Percentiles rank a stretch among this genome's conserved stretches.
Evolutionary conservation across 768 basidiomycete species (phyloP).

Genomic region (Trametopsis cervina): DNA sequence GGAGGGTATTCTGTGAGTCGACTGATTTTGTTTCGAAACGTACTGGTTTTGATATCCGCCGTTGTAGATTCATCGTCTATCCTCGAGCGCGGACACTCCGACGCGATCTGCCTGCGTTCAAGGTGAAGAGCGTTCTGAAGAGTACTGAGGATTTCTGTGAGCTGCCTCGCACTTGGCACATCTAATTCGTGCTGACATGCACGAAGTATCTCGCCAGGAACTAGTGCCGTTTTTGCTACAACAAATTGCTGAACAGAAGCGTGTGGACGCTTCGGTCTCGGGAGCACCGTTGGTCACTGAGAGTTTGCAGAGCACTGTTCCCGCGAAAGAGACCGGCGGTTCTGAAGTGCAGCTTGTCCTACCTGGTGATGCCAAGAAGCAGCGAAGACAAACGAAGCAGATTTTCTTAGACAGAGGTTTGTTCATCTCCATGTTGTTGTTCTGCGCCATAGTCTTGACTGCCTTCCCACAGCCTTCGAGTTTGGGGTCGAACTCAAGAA

Average conservation of each 20-base stretch:
- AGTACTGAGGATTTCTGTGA: constrained; percentile 70
- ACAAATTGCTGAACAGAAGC: constrained; percentile 75
- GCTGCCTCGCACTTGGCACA: constrained; percentile 20
- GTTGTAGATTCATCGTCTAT: constrained; percentile 48
- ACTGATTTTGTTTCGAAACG: not conserved
- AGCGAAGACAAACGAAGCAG: constrained; percentile 64
- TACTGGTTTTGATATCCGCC: not conserved
- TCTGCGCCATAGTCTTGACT: not conserved
- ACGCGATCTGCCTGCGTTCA: constrained; percentile 64
- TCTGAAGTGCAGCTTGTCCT: constrained; percentile 56
- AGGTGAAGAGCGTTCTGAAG: constrained; percentile 76
- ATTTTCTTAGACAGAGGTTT: constrained; percentile 63
- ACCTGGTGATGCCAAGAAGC: constrained; percentile 66
- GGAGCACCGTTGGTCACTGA: constrained; percentile 45
- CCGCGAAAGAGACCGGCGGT: constrained; percentile 28
- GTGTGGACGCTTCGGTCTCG: constrained; percentile 58
- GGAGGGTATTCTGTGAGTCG: constrained; percentile 76
- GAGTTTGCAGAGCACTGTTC: constrained; percentile 22
- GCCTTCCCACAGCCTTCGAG: constrained; percentile 49
- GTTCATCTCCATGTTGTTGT: constrained; percentile 8
- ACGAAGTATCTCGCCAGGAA: constrained; percentile 52
- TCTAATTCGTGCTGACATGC: constrained; percentile 3
- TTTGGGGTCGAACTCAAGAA: constrained; percentile 49
- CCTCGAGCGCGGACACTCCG: constrained; percentile 47
- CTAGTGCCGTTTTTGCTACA: constrained; percentile 70